Conservation (phyloP, 257 asterid genomes). For the Linaria vulgaris region DNA sequence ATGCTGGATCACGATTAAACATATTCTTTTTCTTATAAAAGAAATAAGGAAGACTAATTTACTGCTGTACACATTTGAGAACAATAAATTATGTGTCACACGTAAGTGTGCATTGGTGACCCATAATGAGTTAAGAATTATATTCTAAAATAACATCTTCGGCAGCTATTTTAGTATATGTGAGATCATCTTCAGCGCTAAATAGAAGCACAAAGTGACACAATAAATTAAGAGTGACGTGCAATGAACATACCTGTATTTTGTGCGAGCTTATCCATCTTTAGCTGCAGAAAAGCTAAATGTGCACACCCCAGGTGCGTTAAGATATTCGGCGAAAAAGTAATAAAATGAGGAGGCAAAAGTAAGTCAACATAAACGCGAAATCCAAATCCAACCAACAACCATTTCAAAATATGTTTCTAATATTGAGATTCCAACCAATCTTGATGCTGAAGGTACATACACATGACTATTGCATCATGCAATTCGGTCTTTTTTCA, state of each 20-base stretch:
- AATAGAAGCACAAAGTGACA: constrained; percentile 5
- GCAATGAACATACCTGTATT: not conserved
- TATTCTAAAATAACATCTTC: not conserved
- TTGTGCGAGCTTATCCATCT: not conserved
- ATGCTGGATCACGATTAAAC: too few relatives aligned
- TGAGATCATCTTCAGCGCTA: not conserved
- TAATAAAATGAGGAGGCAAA: too few relatives aligned
- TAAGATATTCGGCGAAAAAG: constrained; percentile 3
- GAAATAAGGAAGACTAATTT: too few relatives aligned
- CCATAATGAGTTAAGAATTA: not conserved
- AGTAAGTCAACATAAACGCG: not conserved
- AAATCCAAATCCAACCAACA: constrained; percentile 21
- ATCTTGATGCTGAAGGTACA: constrained; percentile 63
- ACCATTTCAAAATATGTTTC: constrained; percentile 53
- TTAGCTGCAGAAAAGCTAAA: constrained; percentile 7
- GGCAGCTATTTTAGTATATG: not conserved
- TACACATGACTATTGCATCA: constrained; percentile 63
- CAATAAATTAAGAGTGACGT: constrained; percentile 3
- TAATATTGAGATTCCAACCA: constrained; percentile 61
- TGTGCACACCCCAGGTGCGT: constrained; percentile 4
- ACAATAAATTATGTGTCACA: constrained; percentile 5
- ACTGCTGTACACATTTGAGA: too few relatives aligned
- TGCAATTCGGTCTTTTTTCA: constrained; percentile 44
- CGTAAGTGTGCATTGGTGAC: not conserved
- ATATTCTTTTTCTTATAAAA: too few relatives aligned